Conservation (phyloP, 495 filamentous ascomycete species). For the Usnea hakonensis region DNA sequence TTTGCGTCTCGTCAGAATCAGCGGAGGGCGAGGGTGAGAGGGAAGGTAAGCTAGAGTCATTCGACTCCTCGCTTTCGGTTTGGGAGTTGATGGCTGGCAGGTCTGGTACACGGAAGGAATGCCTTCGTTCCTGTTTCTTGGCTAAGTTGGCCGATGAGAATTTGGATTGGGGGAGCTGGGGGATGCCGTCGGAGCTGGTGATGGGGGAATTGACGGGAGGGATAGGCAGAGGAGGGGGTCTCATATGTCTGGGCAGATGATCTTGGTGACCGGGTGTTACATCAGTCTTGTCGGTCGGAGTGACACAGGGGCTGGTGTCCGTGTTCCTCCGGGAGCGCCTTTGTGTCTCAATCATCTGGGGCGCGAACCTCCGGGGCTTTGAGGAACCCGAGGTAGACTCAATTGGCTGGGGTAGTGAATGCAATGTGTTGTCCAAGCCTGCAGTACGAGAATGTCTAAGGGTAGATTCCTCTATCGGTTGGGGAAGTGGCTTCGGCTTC, state of each 20-base stretch:
- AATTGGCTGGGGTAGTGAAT: constrained; percentile 21
- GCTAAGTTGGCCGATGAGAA: constrained; percentile 42
- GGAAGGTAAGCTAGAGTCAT: constrained; percentile 41
- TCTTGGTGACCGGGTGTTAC: constrained; percentile 22
- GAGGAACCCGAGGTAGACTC: constrained; percentile 12
- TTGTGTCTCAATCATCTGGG: constrained; percentile 51
- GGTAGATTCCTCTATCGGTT: constrained; percentile 17
- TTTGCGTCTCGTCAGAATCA: constrained; percentile 31
- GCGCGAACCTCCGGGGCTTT: constrained; percentile 42
- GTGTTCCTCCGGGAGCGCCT: constrained; percentile 40
- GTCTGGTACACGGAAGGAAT: constrained; percentile 49
- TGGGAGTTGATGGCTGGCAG: constrained; percentile 48
- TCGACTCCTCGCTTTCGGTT: constrained; percentile 48
- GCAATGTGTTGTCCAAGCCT: constrained; percentile 21
- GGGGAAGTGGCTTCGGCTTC: constrained; percentile 16
- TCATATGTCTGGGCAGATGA: constrained; percentile 15
- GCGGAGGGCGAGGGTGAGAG: constrained; percentile 41
- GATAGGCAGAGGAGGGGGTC: constrained; percentile 14
- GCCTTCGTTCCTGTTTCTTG: constrained; percentile 38
- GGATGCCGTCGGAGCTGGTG: constrained; percentile 16
- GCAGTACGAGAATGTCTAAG: constrained; percentile 29
- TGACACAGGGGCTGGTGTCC: constrained; percentile 22
- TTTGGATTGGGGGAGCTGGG: constrained; percentile 32
- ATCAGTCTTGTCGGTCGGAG: constrained; percentile 35
- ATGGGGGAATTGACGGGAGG: constrained; percentile 29